Evolutionary conservation across 768 basidiomycete genomes (phyloP), one percentile per base, ranked within the genome.

Genomic region (Boletus barrowsii): DNA sequence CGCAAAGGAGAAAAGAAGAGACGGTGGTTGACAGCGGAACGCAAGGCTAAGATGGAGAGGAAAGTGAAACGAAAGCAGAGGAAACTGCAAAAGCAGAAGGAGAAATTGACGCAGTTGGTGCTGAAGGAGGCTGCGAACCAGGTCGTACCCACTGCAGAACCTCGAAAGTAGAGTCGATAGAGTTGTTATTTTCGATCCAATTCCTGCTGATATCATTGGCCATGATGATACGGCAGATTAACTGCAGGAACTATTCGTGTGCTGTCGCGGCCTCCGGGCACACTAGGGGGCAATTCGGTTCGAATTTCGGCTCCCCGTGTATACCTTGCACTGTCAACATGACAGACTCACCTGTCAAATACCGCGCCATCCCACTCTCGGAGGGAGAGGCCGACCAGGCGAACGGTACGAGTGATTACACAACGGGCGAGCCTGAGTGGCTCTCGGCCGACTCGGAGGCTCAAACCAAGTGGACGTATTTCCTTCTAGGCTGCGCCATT

Each of bases 401-500:
- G 57, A 61, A 13, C 20, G 45, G 9, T 29, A 9, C 9, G 22
- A 22, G 22, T 40, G 1, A 61, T 36, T 5, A 60, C 57, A 17
- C 72, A 63, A 51, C 71, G 60, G 26, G 60, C 65, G 53, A 56
- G 68, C n/a, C 22, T 22, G 22, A 39, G 11, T 46, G 63, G 48
- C 45, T 35, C 20, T 45, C 45, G 13, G 66, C 75, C 10, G 77
- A 22, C 22, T 22, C 22, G 22, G 22, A 83, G 55, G 41, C 71
- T 41, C 75, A 73, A 43, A 77, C 86, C 61, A 69, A 73, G 47
- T 86, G 85, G 83, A 79, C 86, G 40, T 79, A 84, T 60, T 88
- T 90, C 59, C 68, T 88, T 22, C 70, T 94, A 17, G 92, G 93
- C 3, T 86, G 86, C 53, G 87, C 90, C 18, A 80, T 87, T 4